These are phyloP conservation scores for Tetradesmus obliquus DNA, from an alignment of 139 green algal species.

Conservation along the genomic window DNA sequence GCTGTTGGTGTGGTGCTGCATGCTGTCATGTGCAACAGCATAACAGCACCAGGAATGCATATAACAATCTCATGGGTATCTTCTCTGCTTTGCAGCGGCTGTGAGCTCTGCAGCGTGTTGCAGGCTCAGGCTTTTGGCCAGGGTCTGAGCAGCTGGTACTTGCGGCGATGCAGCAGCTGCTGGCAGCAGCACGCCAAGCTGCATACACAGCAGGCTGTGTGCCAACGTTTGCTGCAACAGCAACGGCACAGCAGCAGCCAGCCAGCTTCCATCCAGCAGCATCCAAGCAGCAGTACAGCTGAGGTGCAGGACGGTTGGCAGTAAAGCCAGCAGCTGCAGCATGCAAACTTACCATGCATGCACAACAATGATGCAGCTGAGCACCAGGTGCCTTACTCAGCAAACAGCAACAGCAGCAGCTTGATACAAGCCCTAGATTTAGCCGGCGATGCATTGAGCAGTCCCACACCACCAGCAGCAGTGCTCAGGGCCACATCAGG, in stretches of 20 bases:
- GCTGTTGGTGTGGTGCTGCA: neutral
- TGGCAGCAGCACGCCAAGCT: neutral
- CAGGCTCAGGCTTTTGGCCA: neutral
- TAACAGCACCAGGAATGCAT: too few relatives aligned
- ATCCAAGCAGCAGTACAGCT: neutral
- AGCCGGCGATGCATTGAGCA: neutral
- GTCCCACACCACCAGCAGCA: neutral
- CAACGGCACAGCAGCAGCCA: neutral
- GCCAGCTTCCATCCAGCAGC: neutral
- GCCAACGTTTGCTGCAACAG: neutral
- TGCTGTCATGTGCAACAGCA: neutral
- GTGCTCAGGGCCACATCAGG: neutral
- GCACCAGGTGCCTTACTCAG: neutral
- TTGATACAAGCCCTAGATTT: neutral
- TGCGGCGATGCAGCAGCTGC: neutral
- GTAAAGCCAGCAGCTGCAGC: neutral
- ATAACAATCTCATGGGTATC: too few relatives aligned
- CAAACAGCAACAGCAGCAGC: neutral
- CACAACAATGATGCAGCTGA: neutral
- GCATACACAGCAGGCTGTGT: neutral
- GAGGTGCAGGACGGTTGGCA: neutral
- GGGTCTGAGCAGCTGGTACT: neutral
- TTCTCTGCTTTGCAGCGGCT: neutral
- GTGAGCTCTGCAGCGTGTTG: neutral
- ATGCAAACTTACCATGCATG: neutral